phyloP scores from a whole-genome alignment of 108 stramenopile species.

The Cyclostephanos tholiformis region DNA sequence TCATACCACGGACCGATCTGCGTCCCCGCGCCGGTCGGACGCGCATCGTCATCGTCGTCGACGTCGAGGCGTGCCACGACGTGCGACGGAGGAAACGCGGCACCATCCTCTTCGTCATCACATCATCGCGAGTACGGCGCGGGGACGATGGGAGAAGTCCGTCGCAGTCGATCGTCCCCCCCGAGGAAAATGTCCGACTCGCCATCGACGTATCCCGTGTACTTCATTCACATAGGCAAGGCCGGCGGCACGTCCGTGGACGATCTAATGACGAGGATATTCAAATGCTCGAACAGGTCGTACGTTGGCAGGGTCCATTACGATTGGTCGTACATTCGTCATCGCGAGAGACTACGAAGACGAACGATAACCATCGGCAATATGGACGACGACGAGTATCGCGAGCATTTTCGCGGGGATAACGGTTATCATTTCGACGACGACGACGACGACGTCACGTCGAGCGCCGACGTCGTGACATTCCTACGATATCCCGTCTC shows the following conservation, averaged over 20 bases:
- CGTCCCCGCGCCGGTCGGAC: too few species aligned
- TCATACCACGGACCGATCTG: too few species aligned
- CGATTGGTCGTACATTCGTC: constrained; percentile 34
- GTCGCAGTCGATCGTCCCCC: too few species aligned
- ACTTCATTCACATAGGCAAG: constrained; percentile 42
- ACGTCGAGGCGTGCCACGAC: too few species aligned
- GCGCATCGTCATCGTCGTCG: too few species aligned
- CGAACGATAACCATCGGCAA: neutral
- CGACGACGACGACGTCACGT: neutral
- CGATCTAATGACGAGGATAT: neutral
- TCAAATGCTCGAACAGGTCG: neutral
- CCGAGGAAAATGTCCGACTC: neutral
- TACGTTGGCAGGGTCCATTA: constrained; percentile 29
- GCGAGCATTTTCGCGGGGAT: neutral
- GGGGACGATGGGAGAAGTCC: too few species aligned
- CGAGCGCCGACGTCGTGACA: constrained; percentile 32
- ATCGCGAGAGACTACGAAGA: neutral
- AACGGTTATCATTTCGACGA: neutral
- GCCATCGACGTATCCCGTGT: constrained; percentile 20
- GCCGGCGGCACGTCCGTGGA: constrained; percentile 39
- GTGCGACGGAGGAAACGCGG: too few species aligned
- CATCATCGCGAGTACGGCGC: too few species aligned
- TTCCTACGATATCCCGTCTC: constrained; percentile 48
- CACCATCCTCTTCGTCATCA: too few species aligned
- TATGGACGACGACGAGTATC: neutral